Evolutionary conservation across 441 rosid genomes (phyloP).

Genomic region (Euphorbia celastroides): DNA sequence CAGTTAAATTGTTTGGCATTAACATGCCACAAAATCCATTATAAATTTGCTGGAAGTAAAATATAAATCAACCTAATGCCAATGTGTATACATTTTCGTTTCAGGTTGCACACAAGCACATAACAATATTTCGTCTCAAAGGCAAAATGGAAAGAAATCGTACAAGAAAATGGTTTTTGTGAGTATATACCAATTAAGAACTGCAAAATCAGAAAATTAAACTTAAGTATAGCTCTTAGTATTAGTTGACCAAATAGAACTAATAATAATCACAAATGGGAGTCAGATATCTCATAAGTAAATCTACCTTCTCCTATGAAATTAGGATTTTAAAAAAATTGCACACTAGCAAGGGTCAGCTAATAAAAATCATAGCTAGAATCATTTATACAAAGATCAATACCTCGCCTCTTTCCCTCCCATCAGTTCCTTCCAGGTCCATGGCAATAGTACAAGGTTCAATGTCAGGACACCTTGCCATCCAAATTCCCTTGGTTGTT

Average conservation of each 20-base stretch:
- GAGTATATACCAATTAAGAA: neutral
- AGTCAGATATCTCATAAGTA: neutral
- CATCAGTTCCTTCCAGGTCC: slow-evolving; percentile 98
- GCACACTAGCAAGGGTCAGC: neutral
- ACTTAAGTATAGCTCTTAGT: neutral
- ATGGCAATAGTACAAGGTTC: slow-evolving; percentile 79
- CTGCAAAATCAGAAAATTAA: neutral
- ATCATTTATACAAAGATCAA: neutral
- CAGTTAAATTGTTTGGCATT: neutral
- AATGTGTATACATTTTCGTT: neutral
- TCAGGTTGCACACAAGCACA: neutral
- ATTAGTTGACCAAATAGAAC: neutral
- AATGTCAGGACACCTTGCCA: slow-evolving; percentile 67
- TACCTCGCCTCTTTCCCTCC: slow-evolving; percentile 97
- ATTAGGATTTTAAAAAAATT: neutral
- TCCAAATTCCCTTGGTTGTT: slow-evolving; percentile 95
- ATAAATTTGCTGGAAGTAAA: neutral
- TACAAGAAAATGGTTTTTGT: neutral
- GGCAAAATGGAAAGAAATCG: neutral
- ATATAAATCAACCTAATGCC: neutral
- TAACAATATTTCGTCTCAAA: neutral
- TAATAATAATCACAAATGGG: neutral
- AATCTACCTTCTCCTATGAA: neutral
- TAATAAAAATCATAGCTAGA: neutral
- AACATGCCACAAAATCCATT: neutral